Percentiles rank a stretch among this genome's conserved stretches.
These are phyloP conservation scores for Nemania sp. DNA, from an alignment of 2,329 filamentous ascomycete species.

Conservation along the genomic window DNA sequence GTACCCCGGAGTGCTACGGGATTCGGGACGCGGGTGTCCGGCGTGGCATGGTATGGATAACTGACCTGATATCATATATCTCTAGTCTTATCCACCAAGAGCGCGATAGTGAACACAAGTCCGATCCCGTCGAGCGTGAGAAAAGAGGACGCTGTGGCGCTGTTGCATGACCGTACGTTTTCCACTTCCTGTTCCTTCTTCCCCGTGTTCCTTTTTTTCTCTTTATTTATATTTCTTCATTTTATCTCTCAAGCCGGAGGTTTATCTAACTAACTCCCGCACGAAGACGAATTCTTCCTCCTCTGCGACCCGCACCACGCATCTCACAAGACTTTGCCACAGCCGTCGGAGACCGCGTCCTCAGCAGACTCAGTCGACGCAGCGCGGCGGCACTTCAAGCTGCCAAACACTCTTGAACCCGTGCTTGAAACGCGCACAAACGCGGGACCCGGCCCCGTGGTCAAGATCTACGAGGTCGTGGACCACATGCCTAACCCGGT, in stretches of 20 bases:
- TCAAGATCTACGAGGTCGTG: constrained; percentile 52
- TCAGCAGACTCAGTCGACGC: constrained; percentile 27
- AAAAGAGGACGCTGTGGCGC: constrained; percentile 40
- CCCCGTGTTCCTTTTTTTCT: no score
- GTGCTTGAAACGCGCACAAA: constrained; percentile 13
- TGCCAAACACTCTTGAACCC: constrained; percentile 33
- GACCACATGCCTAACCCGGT: constrained; percentile 58
- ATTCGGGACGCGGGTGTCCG: no score
- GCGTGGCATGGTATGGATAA: no score
- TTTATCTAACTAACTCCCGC: not conserved
- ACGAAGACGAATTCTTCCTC: constrained; percentile 51
- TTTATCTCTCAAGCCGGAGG: not conserved
- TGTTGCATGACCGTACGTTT: constrained; percentile 50
- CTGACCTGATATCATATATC: not conserved
- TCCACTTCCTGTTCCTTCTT: not conserved
- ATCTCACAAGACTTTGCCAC: constrained; percentile 37
- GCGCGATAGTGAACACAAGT: constrained; percentile 48
- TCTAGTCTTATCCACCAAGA: constrained; percentile 49
- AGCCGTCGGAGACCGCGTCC: constrained; percentile 30
- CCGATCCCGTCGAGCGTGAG: constrained; percentile 43
- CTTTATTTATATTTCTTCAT: not conserved
- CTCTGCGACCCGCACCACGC: constrained; percentile 56
- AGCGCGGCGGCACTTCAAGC: constrained; percentile 35
- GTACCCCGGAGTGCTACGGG: not conserved
- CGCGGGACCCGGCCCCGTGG: constrained; percentile 6